Conservation (phyloP, 345 rosid species). For the Anacardium occidentale region DNA sequence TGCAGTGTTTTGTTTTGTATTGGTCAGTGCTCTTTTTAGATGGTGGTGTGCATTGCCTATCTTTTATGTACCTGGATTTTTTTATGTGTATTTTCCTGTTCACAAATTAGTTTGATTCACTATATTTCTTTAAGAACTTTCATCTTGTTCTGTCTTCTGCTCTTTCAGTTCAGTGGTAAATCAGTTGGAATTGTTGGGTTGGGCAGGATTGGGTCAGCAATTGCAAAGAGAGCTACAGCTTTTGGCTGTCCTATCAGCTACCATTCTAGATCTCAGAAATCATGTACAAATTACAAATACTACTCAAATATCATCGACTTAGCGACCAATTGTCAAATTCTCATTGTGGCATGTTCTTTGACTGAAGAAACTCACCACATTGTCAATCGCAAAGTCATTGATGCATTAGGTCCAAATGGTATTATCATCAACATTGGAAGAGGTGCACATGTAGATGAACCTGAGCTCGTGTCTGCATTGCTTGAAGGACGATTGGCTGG, state of each 20-base stretch:
- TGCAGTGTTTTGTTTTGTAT: too few relatives aligned
- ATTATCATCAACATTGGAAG: constrained; percentile 61
- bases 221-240: constrained; percentile 60
- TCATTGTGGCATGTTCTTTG: constrained; percentile 56
- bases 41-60: too few relatives aligned
- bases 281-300: constrained; percentile 38
- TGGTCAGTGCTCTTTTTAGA: too few relatives aligned
- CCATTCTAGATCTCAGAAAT: constrained; percentile 45
- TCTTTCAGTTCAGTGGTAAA: constrained; percentile 58
- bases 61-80: too few relatives aligned
- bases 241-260: constrained; percentile 54
- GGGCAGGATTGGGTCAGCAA: constrained; percentile 60
- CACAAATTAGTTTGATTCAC: background rate
- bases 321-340: constrained; percentile 49
- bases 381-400: constrained; percentile 40
- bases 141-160: background rate
- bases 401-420: constrained; percentile 64
- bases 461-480: constrained; percentile 59
- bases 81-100: too few relatives aligned
- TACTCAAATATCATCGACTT: constrained; percentile 38
- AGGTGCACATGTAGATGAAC: constrained; percentile 59
- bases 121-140: background rate
- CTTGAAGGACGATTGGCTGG: constrained; percentile 58
- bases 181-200: constrained; percentile 58
- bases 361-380: constrained; percentile 51